A percentile compares a stretch with the other conserved stretches of the same genome.
Conservation (phyloP, 495 filamentous ascomycete genomes). For the Podospora comata region DNA sequence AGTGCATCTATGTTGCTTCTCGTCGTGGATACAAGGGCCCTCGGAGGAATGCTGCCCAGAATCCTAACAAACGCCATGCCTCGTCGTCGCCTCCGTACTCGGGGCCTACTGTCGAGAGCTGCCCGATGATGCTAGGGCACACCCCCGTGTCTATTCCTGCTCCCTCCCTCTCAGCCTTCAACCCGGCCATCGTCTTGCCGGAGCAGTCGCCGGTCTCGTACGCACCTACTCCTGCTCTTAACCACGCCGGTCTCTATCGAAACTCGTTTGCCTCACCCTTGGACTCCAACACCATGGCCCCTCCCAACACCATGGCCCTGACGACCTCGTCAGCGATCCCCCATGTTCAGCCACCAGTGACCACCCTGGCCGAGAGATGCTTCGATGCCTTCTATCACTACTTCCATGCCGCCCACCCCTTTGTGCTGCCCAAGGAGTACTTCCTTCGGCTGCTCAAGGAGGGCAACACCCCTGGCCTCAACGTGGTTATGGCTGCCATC, state of each 20-base stretch:
- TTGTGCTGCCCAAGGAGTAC: slow-evolving; percentile 52
- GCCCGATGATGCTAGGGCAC: slow-evolving; percentile 47
- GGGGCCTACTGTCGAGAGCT: slow-evolving; percentile 32
- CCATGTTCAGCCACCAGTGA: slow-evolving; percentile 30
- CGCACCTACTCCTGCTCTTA: slow-evolving; percentile 30
- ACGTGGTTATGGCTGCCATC: slow-evolving; percentile 58
- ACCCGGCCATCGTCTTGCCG: slow-evolving; percentile 37
- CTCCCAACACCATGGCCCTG: slow-evolving; percentile 26
- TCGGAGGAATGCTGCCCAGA: slow-evolving; percentile 40
- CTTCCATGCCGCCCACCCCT: slow-evolving; percentile 69
- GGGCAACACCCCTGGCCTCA: slow-evolving; percentile 32
- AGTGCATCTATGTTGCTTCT: slow-evolving; percentile 50
- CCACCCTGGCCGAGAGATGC: slow-evolving; percentile 46
- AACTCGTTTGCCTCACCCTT: slow-evolving; percentile 34
- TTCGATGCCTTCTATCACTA: slow-evolving; percentile 58
- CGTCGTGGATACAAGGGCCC: slow-evolving; percentile 53
- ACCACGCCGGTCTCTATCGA: slow-evolving; percentile 37
- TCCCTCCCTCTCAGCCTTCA: slow-evolving; percentile 34
- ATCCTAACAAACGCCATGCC: slow-evolving; percentile 51
- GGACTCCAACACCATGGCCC: slow-evolving; percentile 31
- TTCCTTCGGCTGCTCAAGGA: slow-evolving; percentile 47
- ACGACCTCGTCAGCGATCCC: slow-evolving; percentile 13
- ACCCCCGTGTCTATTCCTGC: slow-evolving; percentile 29
- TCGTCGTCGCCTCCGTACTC: slow-evolving; percentile 44
- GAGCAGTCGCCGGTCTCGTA: slow-evolving; percentile 42